Evolutionary conservation across 495 filamentous ascomycete genomes (phyloP), one percentile per base, ranked within the genome.

Genomic region (Astrothelium subdiscretum): DNA sequence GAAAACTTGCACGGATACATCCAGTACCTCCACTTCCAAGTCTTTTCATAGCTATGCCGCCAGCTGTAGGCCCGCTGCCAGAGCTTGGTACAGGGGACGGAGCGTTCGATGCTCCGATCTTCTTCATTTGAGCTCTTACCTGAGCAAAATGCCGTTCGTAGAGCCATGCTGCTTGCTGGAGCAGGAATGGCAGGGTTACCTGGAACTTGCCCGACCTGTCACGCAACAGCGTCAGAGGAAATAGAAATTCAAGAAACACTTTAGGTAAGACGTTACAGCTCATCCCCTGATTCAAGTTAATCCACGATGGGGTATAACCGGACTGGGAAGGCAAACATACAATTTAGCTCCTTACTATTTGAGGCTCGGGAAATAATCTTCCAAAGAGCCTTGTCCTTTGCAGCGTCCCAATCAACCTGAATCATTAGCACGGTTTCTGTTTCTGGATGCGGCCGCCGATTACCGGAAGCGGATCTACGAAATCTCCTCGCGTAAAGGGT

Each of bases 101-200:
- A 20, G 79, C 78, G 61, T 75, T 74, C 78, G 18, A 74, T 18
- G 59, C 77, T 77, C 29, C 81, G 31, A 87, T 85, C 74, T 86
- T 92, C 58, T 86, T 82, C 82, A 98, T 91, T 75, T 97, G 92
- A 6, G 89, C 90, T 66, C 89, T 84, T 38, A 96, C 88, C 71
- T 96, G 88, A 0, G 87, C 87, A 6, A 95, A 79, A 73, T 97
- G 90, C 48, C 88, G 83, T 74, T 98, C 91, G 68, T 95, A 95
- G 1, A 97, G 85, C 87, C 91, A 97, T 75, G 90, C 90, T 64
- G 90, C 90, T 72, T 97, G 90, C 71, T 97, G 92, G 4, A 96
- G 84, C 8, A 98, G 77, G 71, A 97, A 98, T 27, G 91, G 81
- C 29, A 91, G 81, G 13, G 88, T 86, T 40, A 97, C 94, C 59